These are phyloP conservation scores for Brassica napus DNA, from an alignment of 345 rosid species.

Conservation along the genomic window DNA sequence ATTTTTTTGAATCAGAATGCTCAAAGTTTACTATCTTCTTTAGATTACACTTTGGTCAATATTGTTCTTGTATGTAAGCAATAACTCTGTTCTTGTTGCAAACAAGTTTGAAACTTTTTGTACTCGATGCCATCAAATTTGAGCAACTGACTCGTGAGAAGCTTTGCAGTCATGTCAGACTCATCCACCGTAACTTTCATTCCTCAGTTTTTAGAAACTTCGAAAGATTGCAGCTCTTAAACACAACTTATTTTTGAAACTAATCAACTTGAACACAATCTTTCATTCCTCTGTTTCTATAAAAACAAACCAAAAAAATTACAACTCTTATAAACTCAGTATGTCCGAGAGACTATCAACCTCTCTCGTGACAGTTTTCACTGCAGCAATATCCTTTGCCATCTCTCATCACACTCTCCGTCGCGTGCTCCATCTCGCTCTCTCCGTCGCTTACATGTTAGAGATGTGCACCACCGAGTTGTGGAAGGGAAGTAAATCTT, in stretches of 20 bases:
- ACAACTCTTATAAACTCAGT: not conserved
- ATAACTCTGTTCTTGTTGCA: too few species aligned
- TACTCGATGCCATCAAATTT: not conserved
- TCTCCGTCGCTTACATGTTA: not conserved
- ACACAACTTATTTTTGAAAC: not conserved
- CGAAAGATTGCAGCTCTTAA: not conserved
- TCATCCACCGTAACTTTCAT: not conserved
- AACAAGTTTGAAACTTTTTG: too few species aligned
- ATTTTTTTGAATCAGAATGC: too few species aligned
- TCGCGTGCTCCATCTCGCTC: too few species aligned
- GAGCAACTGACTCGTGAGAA: not conserved
- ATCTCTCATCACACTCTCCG: not conserved
- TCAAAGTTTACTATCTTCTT: too few species aligned
- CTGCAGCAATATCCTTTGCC: not conserved
- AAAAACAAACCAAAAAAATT: too few species aligned
- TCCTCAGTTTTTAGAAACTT: not conserved
- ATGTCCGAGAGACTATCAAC: not conserved
- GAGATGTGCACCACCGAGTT: not conserved
- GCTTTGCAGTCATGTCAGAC: not conserved
- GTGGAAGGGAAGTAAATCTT: too few species aligned
- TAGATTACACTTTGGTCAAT: too few species aligned
- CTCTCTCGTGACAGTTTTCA: not conserved
- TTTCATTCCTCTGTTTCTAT: not conserved
- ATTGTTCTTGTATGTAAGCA: too few species aligned
- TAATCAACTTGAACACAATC: not conserved